A percentile compares a stretch with the other conserved stretches of the same genome.
Conservation (phyloP, 2,329 filamentous ascomycete species). For the Ophiostoma himal-ulmi region DNA sequence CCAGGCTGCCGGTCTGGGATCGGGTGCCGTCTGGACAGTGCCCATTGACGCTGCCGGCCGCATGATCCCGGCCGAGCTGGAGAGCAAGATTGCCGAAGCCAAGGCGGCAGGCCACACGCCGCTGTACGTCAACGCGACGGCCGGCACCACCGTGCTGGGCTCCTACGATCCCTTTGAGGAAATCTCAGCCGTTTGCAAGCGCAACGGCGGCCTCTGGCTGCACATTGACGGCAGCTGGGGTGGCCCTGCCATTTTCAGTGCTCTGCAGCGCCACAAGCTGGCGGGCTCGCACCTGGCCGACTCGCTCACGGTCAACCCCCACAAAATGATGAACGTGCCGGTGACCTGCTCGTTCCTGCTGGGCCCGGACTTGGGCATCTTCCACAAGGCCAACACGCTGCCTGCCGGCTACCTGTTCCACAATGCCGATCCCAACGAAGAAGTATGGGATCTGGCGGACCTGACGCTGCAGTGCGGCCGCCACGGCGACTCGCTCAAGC, state of each 20-base stretch:
- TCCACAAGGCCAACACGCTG: constrained; percentile 79
- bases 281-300: constrained; percentile 68
- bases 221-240: constrained; percentile 94
- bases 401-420: constrained; percentile 84
- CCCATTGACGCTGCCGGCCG: constrained; percentile 65
- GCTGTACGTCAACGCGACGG: constrained; percentile 92
- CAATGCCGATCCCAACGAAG: constrained; percentile 29
- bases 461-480: constrained; percentile 90
- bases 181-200: constrained; percentile 64
- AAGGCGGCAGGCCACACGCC: constrained; percentile 67
- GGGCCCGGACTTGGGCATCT: constrained; percentile 65
- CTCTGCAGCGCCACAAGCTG: constrained; percentile 58
- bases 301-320: constrained; percentile 82
- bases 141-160: constrained; percentile 87
- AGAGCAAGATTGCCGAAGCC: constrained; percentile 55
- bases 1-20: constrained; percentile 81
- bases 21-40: constrained; percentile 64
- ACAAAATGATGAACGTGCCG: constrained; percentile 94
- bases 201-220: constrained; percentile 69
- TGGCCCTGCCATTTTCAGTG: constrained; percentile 71
- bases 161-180: constrained; percentile 75
- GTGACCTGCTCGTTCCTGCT: constrained; percentile 88
- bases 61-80: constrained; percentile 64
- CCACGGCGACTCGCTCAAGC: constrained; percentile 76
- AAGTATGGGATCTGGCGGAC: constrained; percentile 85